Base-by-base conservation (phyloP, 1,284 basidiomycete genomes). In the Malassezia psittaci region DNA sequence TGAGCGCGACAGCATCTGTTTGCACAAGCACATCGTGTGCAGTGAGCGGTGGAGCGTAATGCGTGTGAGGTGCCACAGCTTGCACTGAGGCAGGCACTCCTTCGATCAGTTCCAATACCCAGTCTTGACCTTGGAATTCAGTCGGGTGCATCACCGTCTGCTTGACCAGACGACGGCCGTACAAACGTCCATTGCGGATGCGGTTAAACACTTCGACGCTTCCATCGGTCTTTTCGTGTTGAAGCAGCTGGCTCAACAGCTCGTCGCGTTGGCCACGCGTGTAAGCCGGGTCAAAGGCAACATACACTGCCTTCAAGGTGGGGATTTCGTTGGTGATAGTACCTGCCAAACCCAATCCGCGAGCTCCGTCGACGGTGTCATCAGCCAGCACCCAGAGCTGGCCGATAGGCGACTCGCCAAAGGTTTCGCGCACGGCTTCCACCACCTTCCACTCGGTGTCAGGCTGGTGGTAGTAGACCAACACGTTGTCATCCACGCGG, bases 61-160 rank as follows among this genome's bases (percentile, higher is more conserved):
- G 52, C 42, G 42, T 50, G 57, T 58, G 57, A 3, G 57, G 51
- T 1, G 39, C 41, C 24, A 58, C 16, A 12, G 57, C 42, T 35
- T 58, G 40, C 18, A 58, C 51, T 10, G 43, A 48, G 21, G 57
- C 47, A 1, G 57, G 44, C 46, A 32, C 5, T n/a, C 57, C 51
- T 44, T 68, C 65, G 35, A 63, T 59, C 0, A 63, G 63, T 39
- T 64, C 64, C 35, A 65, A 65, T 12, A 67, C 65, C 67, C 67
- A 68, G 45, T 59, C 47, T 2, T 57, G 60, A 33, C 60, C 60
- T 50, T 50, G 52, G 52, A 58, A 62, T 45, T 68, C 63, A 43
- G 42, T 86, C 8, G 55, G 50, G 34, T 51, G 48, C 37, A 57
- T 37, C 33, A 35, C n/a, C 5, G 40, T 37, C 51, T 48, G 55